phyloP scores from a whole-genome alignment of 148 eudicot species.

The Rhododendron henanense region DNA sequence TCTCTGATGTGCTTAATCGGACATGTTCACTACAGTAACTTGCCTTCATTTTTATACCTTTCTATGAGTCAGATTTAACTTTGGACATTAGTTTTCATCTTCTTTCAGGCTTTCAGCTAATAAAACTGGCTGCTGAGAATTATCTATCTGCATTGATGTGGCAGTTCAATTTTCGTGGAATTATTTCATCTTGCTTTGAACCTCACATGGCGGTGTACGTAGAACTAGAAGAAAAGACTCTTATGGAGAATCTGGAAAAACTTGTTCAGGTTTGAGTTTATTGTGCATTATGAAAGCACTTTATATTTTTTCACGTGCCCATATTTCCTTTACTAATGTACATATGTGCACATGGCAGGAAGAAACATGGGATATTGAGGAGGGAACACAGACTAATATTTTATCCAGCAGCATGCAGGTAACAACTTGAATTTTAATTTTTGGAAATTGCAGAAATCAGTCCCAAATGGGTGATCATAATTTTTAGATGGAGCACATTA shows the following conservation, averaged over 20 bases:
- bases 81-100: not conserved
- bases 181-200: constrained; percentile 95
- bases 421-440: constrained; percentile 1
- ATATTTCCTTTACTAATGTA: constrained; percentile 7
- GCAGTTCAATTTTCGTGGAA: constrained; percentile 97
- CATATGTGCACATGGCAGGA: constrained; percentile 43
- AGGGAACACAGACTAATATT: constrained; percentile 94
- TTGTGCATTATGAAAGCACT: not conserved
- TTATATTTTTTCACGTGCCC: constrained; percentile 7
- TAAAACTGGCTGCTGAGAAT: constrained; percentile 15
- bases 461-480: not conserved
- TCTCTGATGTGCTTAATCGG: not conserved
- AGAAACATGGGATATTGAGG: constrained; percentile 97
- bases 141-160: constrained; percentile 21
- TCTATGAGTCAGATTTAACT: not conserved
- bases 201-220: constrained; percentile 87
- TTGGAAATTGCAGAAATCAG: not conserved
- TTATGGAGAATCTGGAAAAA: constrained; percentile 92
- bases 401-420: constrained; percentile 99
- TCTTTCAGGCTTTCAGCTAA: constrained; percentile 8
- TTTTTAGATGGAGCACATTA: not conserved
- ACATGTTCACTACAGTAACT: not conserved
- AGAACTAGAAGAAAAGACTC: constrained; percentile 94
- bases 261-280: constrained; percentile 70
- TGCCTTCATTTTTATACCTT: not conserved